Evolutionary conservation across 805 yeast genomes (phyloP), one percentile per base, ranked within the genome.

Genomic region (Metschnikowia amazonensis): DNA sequence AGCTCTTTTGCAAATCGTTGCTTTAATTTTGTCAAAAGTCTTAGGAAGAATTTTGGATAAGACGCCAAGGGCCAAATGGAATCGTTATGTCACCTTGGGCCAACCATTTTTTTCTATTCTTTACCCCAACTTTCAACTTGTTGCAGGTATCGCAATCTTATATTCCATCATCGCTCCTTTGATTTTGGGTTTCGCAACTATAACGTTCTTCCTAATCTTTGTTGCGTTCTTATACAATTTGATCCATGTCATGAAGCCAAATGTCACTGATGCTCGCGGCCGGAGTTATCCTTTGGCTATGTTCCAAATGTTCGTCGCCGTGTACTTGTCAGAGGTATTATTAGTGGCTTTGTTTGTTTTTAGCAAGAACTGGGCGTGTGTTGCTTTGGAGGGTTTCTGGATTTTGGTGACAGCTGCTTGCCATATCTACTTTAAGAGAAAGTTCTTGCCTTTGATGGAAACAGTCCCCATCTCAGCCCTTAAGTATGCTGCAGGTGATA

Each of bases 31-130:
- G 52, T 82, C 86, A 43, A 82, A 85, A 60, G 69, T 84, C 30
- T 70, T 90, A 48, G 87, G 94, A 25, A 71, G 70, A 52, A 48
- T 89, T 18, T 75, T 94, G 49, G 96, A 89, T 63, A 75, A 77
- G 44, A 89, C 98, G 5, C 98, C 98, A 50, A 82, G 98, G 69
- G 83, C 88, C 67, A 86, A 84, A 70, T 92, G 97, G 97, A 79
- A 65, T 49, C 81, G 96, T 59, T 79, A 66, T 61, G 80, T 79
- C 62, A 74, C 71, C 1, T 70, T 92, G 55, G 75, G 81, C 10
- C 73, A 77, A 34, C 86, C 90, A 36, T 76, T 79, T 20, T 89
- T 90, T 86, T 95, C 97, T 41, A 81, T 86, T 14, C 70, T 80
- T 11, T 92, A 86, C 66, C 97, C 97, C 6, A 71, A 76, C 9